phyloP scores from a whole-genome alignment of 1,284 basidiomycete genomes.

The Cronartium quercuum region DNA sequence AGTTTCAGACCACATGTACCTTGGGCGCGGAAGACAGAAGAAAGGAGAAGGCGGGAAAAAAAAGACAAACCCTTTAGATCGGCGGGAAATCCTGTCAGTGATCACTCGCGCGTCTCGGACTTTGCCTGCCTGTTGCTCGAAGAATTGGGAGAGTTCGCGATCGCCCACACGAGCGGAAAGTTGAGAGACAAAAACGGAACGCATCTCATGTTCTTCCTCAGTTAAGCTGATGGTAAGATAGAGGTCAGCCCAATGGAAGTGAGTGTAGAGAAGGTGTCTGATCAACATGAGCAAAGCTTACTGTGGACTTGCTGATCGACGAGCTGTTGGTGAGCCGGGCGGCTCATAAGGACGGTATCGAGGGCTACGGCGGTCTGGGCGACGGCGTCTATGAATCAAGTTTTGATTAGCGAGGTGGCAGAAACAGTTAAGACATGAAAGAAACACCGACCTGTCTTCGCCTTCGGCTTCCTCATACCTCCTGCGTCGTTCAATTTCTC shows the following conservation, averaged over 20 bases:
- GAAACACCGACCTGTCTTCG: constrained; percentile 13
- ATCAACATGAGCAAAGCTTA: background rate
- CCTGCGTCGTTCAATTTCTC: constrained; percentile 41
- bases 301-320: constrained; percentile 36
- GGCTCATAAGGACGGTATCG: constrained; percentile 41
- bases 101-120: constrained; percentile 94
- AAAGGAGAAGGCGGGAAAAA: background rate
- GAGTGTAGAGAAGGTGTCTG: constrained; percentile 4
- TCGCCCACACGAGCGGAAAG: constrained; percentile 90
- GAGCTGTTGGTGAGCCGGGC: constrained; percentile 43
- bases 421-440: background rate
- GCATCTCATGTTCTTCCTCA: constrained; percentile 61
- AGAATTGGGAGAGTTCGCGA: constrained; percentile 93
- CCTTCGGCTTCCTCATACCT: constrained; percentile 22
- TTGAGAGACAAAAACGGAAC: constrained; percentile 97
- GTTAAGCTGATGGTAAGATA: constrained; percentile 56
- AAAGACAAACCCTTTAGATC: constrained; percentile 79
- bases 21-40: constrained; percentile 22
- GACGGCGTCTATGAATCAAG: constrained; percentile 52
- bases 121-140: constrained; percentile 85
- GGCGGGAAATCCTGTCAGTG: constrained; percentile 81
- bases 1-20: constrained; percentile 23
- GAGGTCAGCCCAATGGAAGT: constrained; percentile 1
- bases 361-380: constrained; percentile 38
- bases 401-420: constrained; percentile 59